A percentile compares a stretch with the other conserved stretches of the same genome.
Conservation (phyloP, 192 early-diverging fungal genomes). For the Rhizophagus clarus region DNA sequence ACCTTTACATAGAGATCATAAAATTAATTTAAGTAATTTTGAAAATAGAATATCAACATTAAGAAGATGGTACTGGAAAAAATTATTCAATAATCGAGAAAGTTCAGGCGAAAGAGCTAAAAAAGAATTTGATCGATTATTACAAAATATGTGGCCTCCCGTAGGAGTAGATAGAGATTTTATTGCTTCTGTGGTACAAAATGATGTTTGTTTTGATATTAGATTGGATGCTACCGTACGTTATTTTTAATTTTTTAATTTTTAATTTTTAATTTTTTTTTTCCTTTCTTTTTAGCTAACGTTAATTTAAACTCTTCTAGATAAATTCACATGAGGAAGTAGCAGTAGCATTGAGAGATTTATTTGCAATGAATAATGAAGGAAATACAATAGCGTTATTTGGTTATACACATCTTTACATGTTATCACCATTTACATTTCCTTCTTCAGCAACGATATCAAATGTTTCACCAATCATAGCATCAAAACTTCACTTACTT, state of each 20-base stretch:
- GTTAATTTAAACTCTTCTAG: neutral
- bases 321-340: neutral
- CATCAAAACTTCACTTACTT: slow-evolving; percentile 7
- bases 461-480: neutral
- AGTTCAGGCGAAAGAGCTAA: neutral
- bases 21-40: neutral
- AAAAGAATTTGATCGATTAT: slow-evolving; percentile 25
- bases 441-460: neutral
- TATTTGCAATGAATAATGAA: slow-evolving; percentile 17
- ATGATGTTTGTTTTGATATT: slow-evolving; percentile 16
- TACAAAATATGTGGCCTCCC: slow-evolving; percentile 2
- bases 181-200: slow-evolving; percentile 6
- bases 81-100: neutral
- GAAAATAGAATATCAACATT: slow-evolving; percentile 8
- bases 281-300: neutral
- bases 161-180: neutral
- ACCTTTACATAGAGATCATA: slow-evolving; percentile 15
- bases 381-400: slow-evolving; percentile 2
- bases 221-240: slow-evolving; percentile 8
- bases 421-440: neutral
- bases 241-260: neutral
- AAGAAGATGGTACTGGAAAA: slow-evolving; percentile 14
- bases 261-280: neutral
- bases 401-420: slow-evolving; percentile 11
- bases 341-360: slow-evolving; percentile 5